Evolutionary conservation across 441 rosid genomes (phyloP), one percentile per base, ranked within the genome.

Genomic region (Populus hybrid): DNA sequence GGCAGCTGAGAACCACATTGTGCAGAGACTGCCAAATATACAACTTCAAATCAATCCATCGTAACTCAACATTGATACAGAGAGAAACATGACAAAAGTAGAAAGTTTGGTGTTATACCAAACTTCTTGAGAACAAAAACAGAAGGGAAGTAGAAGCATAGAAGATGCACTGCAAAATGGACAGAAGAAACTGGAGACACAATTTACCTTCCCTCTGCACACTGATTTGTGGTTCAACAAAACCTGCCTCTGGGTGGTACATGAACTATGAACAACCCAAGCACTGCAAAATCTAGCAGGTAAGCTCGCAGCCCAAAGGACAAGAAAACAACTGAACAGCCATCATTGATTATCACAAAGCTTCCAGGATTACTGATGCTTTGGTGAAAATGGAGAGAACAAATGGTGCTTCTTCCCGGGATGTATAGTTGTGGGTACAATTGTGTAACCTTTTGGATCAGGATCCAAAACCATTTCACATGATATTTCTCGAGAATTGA

Each of bases 341-440:
- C 85, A 80, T 75, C 53, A 66, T 36, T 69, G 73, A 30, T 34
- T 70, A 74, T 85, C 84, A 97, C 76, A 97, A 88, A 65, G 96
- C 86, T 87, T 97, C 99, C 83, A 97, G 88, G 81, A 89, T 84
- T 73, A 93, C 75, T 19, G 98, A 90, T 69, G 98, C 94, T 86
- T 97, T 97, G 77, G 98, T 91, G 87, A 97, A 97, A 80, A 97
- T 97, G 28, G 99, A 97, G 77, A 95, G 94, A 76, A 97, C 98
- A 86, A 95, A 97, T 2, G 99, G 99, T 35, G 99, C 99, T 88
- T 97, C 99, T 86, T 97, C 79, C 99, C 99, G 8, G 99, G 99
- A 83, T 92, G 99, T 87, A 97, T 93, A 66, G 99, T 97, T 32
- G 99, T 97, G 28, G 99, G 99, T 76, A 97, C 98, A 61, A 97